phyloP scores from a whole-genome alignment of 495 filamentous ascomycete genomes.

The Pseudomonodictys pantanalensis region DNA sequence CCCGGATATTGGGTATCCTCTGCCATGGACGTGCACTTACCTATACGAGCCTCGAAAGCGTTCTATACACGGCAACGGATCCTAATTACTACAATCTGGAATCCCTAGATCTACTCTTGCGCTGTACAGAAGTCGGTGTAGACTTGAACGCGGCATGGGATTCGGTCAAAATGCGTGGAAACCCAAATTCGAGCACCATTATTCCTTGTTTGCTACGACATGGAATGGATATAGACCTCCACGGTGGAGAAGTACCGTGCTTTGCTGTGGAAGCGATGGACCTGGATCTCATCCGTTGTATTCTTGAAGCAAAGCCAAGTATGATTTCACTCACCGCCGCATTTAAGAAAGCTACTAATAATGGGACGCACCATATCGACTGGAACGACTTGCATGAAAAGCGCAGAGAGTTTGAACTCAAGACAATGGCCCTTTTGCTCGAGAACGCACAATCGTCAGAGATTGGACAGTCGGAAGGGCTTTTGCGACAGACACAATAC shows the following conservation, averaged over 20 bases:
- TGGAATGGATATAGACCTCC: neutral
- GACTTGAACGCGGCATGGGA: neutral
- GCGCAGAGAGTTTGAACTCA: neutral
- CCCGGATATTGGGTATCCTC: neutral
- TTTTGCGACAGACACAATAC: neutral
- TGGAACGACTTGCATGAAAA: too few species aligned
- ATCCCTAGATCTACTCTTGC: neutral
- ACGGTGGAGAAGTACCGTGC: neutral
- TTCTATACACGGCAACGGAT: neutral
- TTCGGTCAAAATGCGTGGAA: neutral
- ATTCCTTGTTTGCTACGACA: neutral
- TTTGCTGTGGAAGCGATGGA: neutral
- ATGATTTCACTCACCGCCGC: neutral
- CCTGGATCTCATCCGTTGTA: neutral
- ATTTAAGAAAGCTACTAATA: neutral
- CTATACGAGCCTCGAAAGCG: neutral
- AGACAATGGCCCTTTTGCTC: neutral
- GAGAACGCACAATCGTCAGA: neutral
- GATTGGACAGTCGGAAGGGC: neutral
- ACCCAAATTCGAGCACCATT: neutral
- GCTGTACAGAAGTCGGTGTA: neutral
- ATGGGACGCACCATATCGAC: too few species aligned
- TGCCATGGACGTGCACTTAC: neutral
- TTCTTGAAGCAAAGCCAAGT: neutral
- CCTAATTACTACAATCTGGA: neutral